A percentile compares a stretch with the other conserved stretches of the same genome.
Evolutionary conservation across 495 filamentous ascomycete genomes (phyloP).

Genomic region (Hypoxylon rickii): DNA sequence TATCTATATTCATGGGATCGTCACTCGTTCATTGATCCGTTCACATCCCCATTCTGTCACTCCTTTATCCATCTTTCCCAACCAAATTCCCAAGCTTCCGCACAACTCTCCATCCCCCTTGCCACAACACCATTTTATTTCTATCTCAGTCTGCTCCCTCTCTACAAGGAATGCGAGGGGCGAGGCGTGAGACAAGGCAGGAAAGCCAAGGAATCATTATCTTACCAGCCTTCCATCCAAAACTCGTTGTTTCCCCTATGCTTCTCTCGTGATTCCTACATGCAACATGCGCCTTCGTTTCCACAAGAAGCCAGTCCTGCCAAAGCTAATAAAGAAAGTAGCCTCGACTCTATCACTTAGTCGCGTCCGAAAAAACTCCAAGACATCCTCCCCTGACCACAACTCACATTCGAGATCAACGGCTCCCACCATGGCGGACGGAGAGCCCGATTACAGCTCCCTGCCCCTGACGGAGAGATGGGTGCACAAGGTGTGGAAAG

Average conservation of each 20-base stretch:
- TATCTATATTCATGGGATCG: no score
- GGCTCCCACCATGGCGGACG: conserved; percentile 60
- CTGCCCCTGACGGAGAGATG: conserved; percentile 52
- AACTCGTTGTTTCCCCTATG: conserved; percentile 17
- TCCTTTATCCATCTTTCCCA: neutral
- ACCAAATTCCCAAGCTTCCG: no score
- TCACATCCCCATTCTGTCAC: neutral
- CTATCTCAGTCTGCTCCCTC: neutral
- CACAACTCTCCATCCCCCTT: neutral
- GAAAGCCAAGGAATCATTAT: neutral
- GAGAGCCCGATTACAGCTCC: conserved; percentile 82
- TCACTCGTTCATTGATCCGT: neutral
- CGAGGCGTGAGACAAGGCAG: neutral
- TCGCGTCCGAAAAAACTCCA: conserved; percentile 11
- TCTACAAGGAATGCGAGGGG: neutral
- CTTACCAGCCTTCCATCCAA: neutral
- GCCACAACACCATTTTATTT: neutral
- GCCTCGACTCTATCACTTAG: conserved; percentile 22
- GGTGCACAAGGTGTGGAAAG: conserved; percentile 82
- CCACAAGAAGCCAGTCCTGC: conserved; percentile 15
- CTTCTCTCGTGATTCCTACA: conserved; percentile 8
- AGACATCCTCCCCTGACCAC: conserved; percentile 1
- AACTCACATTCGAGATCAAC: neutral
- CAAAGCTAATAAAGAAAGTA: conserved; percentile 35
- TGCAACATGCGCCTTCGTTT: conserved; percentile 19